Base-by-base conservation (phyloP, 2,329 filamentous ascomycete species). In the Zopfia rhizophila region DNA sequence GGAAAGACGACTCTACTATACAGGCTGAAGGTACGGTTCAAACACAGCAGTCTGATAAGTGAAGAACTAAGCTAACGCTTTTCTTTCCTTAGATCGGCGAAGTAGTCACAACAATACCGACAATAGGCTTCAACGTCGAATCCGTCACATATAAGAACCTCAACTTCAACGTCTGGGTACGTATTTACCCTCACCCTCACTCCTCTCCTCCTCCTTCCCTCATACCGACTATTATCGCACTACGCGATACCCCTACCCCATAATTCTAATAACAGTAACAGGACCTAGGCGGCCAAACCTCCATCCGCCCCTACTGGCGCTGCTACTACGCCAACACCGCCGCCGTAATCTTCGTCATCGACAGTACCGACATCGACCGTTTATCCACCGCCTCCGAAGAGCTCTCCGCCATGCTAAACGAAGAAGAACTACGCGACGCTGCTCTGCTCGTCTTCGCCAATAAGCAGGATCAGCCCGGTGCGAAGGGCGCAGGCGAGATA, bases 281-380 rank as follows among this genome's bases (percentile, higher is more conserved):
- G 87, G 93, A 97, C 78, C 82, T 97, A 35, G 93, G 94, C 68
- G 94, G 94, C 27, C 94, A 99, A 80, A 99, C 94, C n/a, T 95
- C 89, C 60, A 99, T 99, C 72, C 85, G 94, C 58, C 94, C 94
- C 2, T 99, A 99, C 79, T 99, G 94, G 94, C 85, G 94, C 72
- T 99, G 94, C 78, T 99, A 99, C 82, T 99, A 97, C 70, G 91
- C 92, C 70, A 97, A 99, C 78, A 99, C 94, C 1, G 93, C 94
- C 21, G 94, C 94, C 13, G 94, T 99, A 58, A 93, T 99, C 66
- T 99, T 99, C 78, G 94, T 99, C 52, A 93, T 99, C 68, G 94
- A 99, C 73, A 94, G 89, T 29, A 99, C 94, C 60, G 94, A 99
- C 80, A 95, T 97, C 68, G 93, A 97, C 68, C 89, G 94, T 55